A percentile compares a stretch with the other conserved stretches of the same genome.
phyloP scores from a whole-genome alignment of 106 monocot species.

The Narthecium ossifragum region DNA sequence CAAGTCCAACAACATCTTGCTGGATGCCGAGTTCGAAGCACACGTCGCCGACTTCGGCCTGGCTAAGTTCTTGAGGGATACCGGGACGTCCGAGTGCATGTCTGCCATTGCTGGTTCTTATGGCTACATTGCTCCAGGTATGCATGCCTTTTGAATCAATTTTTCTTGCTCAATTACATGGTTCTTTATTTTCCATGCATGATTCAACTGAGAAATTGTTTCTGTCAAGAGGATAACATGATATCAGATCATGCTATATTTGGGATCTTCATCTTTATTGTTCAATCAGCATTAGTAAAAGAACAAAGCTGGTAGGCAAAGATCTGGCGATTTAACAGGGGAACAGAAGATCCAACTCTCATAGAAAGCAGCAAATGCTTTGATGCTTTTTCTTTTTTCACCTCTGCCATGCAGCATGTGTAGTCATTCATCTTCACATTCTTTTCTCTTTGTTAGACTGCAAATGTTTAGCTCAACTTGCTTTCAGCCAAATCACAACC shows the following conservation, averaged over 20 bases:
- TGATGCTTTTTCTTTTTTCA: slow-evolving; percentile 5
- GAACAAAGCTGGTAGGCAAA: no score
- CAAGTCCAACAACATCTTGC: slow-evolving; percentile 63
- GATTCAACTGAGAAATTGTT: no score
- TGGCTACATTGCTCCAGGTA: slow-evolving; percentile 74
- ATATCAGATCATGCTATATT: no score
- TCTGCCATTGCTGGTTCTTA: slow-evolving; percentile 69
- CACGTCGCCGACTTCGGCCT: slow-evolving; percentile 69
- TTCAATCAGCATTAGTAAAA: no score
- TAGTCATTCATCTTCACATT: not conserved
- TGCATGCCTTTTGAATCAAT: no score
- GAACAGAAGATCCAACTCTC: slow-evolving; percentile 1
- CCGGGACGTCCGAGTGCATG: slow-evolving; percentile 57
- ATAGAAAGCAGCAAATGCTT: not conserved
- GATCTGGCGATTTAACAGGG: no score
- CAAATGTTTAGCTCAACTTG: slow-evolving; percentile 8
- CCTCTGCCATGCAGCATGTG: not conserved
- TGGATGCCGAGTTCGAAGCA: slow-evolving; percentile 38
- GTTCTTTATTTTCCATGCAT: no score
- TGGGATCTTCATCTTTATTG: no score
- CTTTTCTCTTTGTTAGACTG: not conserved
- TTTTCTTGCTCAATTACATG: no score
- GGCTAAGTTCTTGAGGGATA: slow-evolving; percentile 50
- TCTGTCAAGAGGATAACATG: no score
- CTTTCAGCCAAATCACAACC: slow-evolving; percentile 10